These are phyloP conservation scores for Penicillium longicatenatum DNA, from an alignment of 495 filamentous ascomycete genomes.

Conservation along the genomic window DNA sequence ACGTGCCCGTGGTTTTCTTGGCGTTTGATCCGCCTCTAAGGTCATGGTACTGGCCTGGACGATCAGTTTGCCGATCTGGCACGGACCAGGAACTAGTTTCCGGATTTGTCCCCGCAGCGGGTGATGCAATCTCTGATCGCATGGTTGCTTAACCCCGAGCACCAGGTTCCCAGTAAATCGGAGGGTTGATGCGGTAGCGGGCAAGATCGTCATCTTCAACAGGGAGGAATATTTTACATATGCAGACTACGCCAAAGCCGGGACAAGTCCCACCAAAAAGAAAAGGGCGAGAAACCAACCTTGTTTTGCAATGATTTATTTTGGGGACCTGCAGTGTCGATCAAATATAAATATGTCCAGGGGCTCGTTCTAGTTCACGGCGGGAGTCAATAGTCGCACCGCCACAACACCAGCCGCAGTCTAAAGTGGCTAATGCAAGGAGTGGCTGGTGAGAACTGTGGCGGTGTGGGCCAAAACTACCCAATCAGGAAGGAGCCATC, in stretches of 20 bases:
- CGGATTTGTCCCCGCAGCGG: background rate
- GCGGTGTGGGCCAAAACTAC: conserved; percentile 22
- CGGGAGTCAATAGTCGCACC: conserved; percentile 22
- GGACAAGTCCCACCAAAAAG: background rate
- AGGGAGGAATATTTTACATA: background rate
- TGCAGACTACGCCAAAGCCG: background rate
- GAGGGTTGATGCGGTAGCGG: background rate
- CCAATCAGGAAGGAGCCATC: conserved; percentile 15
- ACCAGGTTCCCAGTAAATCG: background rate
- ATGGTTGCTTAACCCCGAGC: background rate
- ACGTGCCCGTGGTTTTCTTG: conserved; percentile 9
- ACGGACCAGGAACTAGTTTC: conserved; percentile 24
- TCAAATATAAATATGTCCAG: background rate
- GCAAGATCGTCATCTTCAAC: background rate
- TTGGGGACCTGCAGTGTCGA: conserved; percentile 9
- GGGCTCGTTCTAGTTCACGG: background rate
- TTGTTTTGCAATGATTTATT: conserved; percentile 1
- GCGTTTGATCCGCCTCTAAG: conserved; percentile 5
- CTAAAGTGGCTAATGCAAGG: conserved; percentile 27
- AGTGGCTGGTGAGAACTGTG: conserved; percentile 29
- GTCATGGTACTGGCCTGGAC: conserved; percentile 3
- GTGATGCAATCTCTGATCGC: background rate
- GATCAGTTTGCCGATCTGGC: conserved; percentile 26
- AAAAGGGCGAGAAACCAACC: background rate
- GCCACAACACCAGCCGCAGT: conserved; percentile 27